Percentiles rank a stretch among this genome's conserved stretches.
These are phyloP conservation scores for Aureobasidium sp. DNA, from an alignment of 2,329 filamentous ascomycete genomes.

Conservation along the genomic window DNA sequence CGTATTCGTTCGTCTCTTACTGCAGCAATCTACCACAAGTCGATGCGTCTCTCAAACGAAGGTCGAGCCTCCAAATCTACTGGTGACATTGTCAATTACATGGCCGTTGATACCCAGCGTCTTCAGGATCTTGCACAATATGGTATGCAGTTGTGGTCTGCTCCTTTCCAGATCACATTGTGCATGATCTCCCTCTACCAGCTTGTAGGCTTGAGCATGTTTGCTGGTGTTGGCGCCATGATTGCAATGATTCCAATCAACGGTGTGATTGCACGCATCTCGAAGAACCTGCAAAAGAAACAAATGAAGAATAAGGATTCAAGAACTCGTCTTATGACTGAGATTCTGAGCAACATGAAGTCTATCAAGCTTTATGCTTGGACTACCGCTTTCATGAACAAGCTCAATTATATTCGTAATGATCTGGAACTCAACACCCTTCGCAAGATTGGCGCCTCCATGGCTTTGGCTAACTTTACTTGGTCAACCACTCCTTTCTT, in stretches of 20 bases:
- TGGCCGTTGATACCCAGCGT: conserved; percentile 96
- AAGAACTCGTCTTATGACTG: conserved; percentile 85
- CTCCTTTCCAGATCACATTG: conserved; percentile 89
- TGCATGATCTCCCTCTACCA: conserved; percentile 96
- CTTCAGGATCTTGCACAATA: conserved; percentile 93
- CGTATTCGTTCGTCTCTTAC: conserved; percentile 86
- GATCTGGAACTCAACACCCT: conserved; percentile 92
- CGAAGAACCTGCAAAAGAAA: conserved; percentile 88
- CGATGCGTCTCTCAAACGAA: conserved; percentile 84
- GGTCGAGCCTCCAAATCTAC: conserved; percentile 83
- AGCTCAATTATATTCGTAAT: conserved; percentile 91
- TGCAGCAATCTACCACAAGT: conserved; percentile 87
- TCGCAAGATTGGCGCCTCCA: conserved; percentile 88
- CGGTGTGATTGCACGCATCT: conserved; percentile 80
- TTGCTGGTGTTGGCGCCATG: conserved; percentile 92
- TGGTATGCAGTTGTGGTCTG: conserved; percentile 91
- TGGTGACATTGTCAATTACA: conserved; percentile 97
- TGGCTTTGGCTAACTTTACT: conserved; percentile 92
- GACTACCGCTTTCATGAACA: conserved; percentile 95
- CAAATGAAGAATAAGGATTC: conserved; percentile 99
- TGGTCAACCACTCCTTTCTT: conserved; percentile 97
- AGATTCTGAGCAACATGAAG: conserved; percentile 99
- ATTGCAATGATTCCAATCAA: conserved; percentile 96
- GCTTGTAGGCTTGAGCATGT: conserved; percentile 89
- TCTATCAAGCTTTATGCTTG: conserved; percentile 97